Percentiles rank a stretch among this genome's conserved stretches.
Conservation (phyloP, 257 asterid genomes). For the Rhazya stricta region DNA sequence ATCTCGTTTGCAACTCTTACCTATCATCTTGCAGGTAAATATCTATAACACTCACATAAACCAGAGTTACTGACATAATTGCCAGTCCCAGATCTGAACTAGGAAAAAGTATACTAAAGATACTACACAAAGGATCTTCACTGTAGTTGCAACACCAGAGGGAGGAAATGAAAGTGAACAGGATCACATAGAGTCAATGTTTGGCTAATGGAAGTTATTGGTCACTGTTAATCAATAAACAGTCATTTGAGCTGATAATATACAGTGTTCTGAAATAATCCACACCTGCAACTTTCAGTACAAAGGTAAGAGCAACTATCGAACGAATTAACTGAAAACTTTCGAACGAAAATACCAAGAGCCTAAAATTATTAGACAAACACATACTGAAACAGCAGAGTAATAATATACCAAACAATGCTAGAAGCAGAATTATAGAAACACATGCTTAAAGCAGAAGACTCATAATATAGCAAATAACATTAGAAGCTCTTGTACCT, state of each 20-base stretch:
- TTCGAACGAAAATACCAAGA: background rate
- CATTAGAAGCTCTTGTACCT: constrained; percentile 40
- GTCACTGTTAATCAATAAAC: background rate
- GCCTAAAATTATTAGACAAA: background rate
- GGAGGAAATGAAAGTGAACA: background rate
- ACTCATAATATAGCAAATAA: background rate
- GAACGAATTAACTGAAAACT: background rate
- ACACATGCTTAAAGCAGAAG: background rate
- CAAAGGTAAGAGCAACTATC: background rate
- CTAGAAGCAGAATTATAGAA: background rate
- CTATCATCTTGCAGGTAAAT: background rate
- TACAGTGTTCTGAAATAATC: background rate
- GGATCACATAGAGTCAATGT: background rate
- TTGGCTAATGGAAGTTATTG: background rate
- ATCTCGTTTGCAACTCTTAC: background rate
- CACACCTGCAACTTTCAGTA: background rate
- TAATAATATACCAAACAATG: background rate
- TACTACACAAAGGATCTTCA: background rate
- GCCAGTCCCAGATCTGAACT: constrained; percentile 2
- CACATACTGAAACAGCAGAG: background rate
- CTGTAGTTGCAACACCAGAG: background rate
- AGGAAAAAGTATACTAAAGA: background rate
- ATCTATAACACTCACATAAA: background rate
- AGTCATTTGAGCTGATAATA: background rate
- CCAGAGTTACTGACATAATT: background rate